These are phyloP conservation scores for Trichoderma virens DNA, from an alignment of 495 filamentous ascomycete genomes.

Conservation along the genomic window DNA sequence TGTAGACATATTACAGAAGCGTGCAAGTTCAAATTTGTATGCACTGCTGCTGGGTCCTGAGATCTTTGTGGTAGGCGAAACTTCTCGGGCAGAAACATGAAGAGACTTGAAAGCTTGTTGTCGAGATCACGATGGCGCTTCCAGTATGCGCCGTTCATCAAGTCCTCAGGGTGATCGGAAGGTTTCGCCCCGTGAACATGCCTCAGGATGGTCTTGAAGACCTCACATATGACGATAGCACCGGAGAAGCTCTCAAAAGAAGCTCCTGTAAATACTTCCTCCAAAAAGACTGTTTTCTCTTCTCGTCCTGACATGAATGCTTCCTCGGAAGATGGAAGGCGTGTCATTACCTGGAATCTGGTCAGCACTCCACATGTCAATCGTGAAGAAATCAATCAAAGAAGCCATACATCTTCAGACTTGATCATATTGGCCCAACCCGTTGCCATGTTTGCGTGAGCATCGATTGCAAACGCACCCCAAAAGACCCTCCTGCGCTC, in stretches of 20 bases:
- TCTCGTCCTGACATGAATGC: slow-evolving; percentile 29
- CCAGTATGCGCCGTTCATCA: slow-evolving; percentile 35
- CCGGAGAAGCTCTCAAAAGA: slow-evolving; percentile 34
- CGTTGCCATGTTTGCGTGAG: slow-evolving; percentile 38
- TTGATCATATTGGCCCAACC: slow-evolving; percentile 42
- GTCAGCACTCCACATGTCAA: slow-evolving; percentile 5
- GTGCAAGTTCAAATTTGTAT: slow-evolving; percentile 38
- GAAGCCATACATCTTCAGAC: slow-evolving; percentile 24
- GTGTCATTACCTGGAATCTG: slow-evolving; percentile 30
- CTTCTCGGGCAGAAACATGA: slow-evolving; percentile 38
- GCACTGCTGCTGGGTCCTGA: slow-evolving; percentile 29
- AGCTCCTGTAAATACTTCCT: slow-evolving; percentile 28
- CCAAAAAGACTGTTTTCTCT: slow-evolving; percentile 26
- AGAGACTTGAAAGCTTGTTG: slow-evolving; percentile 34
- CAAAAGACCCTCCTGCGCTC: slow-evolving; percentile 46
- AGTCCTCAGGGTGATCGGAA: slow-evolving; percentile 30
- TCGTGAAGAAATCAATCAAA: neutral
- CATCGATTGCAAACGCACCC: slow-evolving; percentile 44
- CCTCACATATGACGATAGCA: slow-evolving; percentile 29
- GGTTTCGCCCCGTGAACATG: slow-evolving; percentile 34
- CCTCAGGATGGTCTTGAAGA: slow-evolving; percentile 34
- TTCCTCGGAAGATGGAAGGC: slow-evolving; percentile 36
- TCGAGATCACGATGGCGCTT: slow-evolving; percentile 40
- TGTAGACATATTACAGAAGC: slow-evolving; percentile 38
- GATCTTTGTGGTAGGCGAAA: slow-evolving; percentile 32